Evolutionary conservation across 2,329 filamentous ascomycete genomes (phyloP), one percentile per base, ranked within the genome.

Genomic region (Rachicladosporium sp.): DNA sequence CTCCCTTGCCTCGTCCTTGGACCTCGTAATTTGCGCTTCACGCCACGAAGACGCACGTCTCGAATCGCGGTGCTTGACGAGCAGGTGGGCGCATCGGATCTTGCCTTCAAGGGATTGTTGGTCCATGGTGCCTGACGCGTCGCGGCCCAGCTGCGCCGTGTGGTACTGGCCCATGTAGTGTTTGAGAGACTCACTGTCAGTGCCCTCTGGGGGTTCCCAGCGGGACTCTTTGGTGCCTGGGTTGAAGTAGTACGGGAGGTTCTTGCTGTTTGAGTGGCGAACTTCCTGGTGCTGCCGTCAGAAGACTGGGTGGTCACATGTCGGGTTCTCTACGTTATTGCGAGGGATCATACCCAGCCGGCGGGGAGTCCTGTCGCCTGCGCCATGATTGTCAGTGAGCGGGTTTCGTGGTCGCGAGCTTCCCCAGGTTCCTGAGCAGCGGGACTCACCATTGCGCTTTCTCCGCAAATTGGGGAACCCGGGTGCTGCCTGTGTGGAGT

Each of bases 221-320:
- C 85, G 78, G 47, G 91, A 96, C 59, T 86, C 78, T 62, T 88
- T 89, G 47, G 86, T 84, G 51, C 66, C 68, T 34, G 81, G 70
- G 66, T 95, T 93, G 80, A 95, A 96, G 71, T 96, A 98, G 72
- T 98, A 98, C 30, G 91, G 91, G 29, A 96, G 81, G 67, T 93
- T 93, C 71, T 95, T 96, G 64, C 86, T 93, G 70, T 95, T 93
- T 63, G 86, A 94, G 68, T 93, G 86, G 62, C 91, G 86, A 58
- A 98, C 86, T 68, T 96, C 91, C 43, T 44, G 35, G 21, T 41
- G 31, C 33, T 35, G 29, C 27, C 6, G 37, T 43, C 34, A 43
- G 41, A 40, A 10, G 29, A 10, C 29, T 37, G 35, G 15, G 33
- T 33, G 33, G 39, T 12, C 30, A 29, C 38, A 42, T 19, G 33